Conservation (phyloP, 768 basidiomycete species). For the Hericium erinaceus region DNA sequence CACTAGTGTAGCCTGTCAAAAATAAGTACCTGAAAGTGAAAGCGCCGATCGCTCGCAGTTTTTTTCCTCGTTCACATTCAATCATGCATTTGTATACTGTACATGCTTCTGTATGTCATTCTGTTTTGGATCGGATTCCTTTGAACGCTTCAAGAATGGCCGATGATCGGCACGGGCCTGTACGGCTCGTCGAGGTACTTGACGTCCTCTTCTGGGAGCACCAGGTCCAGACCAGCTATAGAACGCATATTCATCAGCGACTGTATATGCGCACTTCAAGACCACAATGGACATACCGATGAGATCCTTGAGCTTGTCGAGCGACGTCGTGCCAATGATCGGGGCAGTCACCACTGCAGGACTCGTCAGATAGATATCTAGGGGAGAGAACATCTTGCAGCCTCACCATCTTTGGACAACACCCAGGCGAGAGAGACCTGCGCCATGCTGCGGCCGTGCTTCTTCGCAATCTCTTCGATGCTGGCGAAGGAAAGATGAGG, state of each 20-base stretch:
- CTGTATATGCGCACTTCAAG: neutral
- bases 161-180: neutral
- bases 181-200: conserved; percentile 4
- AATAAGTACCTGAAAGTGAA: too few species aligned
- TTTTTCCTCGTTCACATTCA: too few species aligned
- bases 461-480: conserved; percentile 32
- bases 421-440: conserved; percentile 32
- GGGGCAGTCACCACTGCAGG: conserved; percentile 10
- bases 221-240: neutral
- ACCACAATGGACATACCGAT: neutral
- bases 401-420: conserved; percentile 16
- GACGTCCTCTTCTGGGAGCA: neutral
- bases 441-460: conserved; percentile 31
- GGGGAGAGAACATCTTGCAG: neutral
- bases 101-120: too few species aligned
- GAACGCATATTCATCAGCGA: neutral
- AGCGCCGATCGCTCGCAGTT: too few species aligned
- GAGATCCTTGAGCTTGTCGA: neutral
- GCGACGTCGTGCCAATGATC: conserved; percentile 26
- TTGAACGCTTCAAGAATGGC: neutral
- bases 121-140: too few species aligned
- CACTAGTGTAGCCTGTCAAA: too few species aligned
- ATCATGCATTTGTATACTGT: too few species aligned
- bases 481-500: neutral
- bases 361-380: neutral